phyloP scores from a whole-genome alignment of 371 early-diverging fungal species.

The Rhizopus delemar region DNA sequence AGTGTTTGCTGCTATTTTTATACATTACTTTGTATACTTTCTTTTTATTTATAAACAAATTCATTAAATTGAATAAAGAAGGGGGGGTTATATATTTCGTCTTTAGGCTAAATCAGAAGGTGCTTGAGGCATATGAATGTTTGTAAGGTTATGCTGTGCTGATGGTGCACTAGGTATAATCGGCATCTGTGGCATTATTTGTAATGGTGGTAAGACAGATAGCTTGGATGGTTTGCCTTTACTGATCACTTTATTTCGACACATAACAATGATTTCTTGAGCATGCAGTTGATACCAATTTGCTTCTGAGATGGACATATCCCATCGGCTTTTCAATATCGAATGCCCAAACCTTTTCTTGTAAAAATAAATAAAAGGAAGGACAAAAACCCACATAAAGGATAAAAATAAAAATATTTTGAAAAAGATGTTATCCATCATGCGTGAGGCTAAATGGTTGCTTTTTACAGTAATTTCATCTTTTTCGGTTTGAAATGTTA shows the following conservation, averaged over 20 bases:
- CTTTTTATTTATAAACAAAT: too few relatives aligned
- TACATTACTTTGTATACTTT: too few relatives aligned
- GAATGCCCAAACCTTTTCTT: constrained; percentile 40
- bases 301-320: constrained; percentile 37
- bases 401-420: constrained; percentile 36
- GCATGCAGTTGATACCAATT: constrained; percentile 40
- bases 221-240: background rate
- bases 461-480: constrained; percentile 40
- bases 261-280: constrained; percentile 25
- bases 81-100: too few relatives aligned
- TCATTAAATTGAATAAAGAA: too few relatives aligned
- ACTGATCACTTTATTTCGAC: background rate
- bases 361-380: constrained; percentile 34
- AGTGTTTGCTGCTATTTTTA: too few relatives aligned
- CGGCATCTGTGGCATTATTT: too few relatives aligned
- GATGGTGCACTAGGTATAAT: background rate
- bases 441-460: constrained; percentile 23
- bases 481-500: constrained; percentile 38
- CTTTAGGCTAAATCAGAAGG: background rate
- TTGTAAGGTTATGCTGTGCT: background rate
- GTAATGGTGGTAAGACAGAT: too few relatives aligned
- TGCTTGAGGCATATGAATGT: background rate
- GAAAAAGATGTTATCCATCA: constrained; percentile 29
- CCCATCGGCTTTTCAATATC: constrained; percentile 41
- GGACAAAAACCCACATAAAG: constrained; percentile 42